Evolutionary conservation across 768 basidiomycete species (phyloP).

Genomic region (Trametes elegans): DNA sequence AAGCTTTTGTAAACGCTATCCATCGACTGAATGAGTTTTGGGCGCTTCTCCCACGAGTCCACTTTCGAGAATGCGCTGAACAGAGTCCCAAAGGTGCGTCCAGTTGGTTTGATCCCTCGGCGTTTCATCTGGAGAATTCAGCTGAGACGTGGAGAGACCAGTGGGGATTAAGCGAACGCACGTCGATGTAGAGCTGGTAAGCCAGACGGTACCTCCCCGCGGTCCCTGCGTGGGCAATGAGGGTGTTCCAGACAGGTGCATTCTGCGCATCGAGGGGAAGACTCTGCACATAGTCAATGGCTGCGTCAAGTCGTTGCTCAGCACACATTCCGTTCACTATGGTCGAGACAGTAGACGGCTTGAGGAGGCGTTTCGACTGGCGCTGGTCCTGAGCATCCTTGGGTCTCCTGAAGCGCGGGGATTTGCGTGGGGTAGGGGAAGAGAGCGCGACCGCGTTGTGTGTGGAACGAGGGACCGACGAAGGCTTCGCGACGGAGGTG

Average conservation of each 20-base stretch:
- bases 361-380: slow-evolving; percentile 38
- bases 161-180: slow-evolving; percentile 34
- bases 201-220: slow-evolving; percentile 55
- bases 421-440: no score
- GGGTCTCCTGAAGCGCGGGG: no score
- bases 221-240: slow-evolving; percentile 66
- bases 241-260: slow-evolving; percentile 72
- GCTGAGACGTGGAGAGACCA: background rate
- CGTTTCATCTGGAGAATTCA: slow-evolving; percentile 70
- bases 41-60: slow-evolving; percentile 54
- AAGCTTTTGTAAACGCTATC: slow-evolving; percentile 61
- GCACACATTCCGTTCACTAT: slow-evolving; percentile 59
- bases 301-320: slow-evolving; percentile 55
- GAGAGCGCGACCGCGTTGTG: no score
- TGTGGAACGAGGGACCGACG: background rate
- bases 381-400: background rate
- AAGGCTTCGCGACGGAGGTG: background rate
- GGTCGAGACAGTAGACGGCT: slow-evolving; percentile 59
- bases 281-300: slow-evolving; percentile 64
- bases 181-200: slow-evolving; percentile 69
- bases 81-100: slow-evolving; percentile 67
- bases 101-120: slow-evolving; percentile 68
- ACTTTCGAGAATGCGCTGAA: slow-evolving; percentile 60
- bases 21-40: slow-evolving; percentile 62
- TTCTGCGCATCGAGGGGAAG: slow-evolving; percentile 76